Base-by-base conservation (phyloP, 2,329 filamentous ascomycete genomes). In the Aspergillus quadrilineatus region DNA sequence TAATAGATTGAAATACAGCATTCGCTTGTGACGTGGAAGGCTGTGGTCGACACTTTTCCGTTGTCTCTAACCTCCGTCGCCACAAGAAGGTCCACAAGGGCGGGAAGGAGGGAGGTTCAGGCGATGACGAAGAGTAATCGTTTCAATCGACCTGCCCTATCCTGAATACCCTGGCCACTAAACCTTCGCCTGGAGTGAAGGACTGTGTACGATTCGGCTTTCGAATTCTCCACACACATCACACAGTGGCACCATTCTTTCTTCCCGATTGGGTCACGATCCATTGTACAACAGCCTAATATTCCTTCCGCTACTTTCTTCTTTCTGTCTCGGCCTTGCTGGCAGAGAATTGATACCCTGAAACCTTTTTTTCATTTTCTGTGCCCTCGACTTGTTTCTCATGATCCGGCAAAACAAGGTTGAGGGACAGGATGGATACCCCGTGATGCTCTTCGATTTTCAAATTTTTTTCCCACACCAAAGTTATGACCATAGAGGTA, bases 51-150 rank as follows among this genome's bases (percentile, higher is more conserved):
- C 90, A 96, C 69, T 97, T 99, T 75, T 97, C 93, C 0, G 94
- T 97, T 28, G 94, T 97, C 22, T 97, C 92, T 44, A 99, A 99
- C 73, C 80, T 97, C 55, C 87, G 94, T 63, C 85, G 94, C 67
- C 94, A 99, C 77, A 89, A 91, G 71, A 97, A 97, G 78, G 93
- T 97, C 47, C 94, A 99, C 81, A 94, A 92, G 76, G 87, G 88
- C 56, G 74, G 75, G 56, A 76, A 75, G 55, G 73, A 75, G 28
- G 64, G 62, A 15, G 71, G 65, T 36, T 75, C 74, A 14, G 68
- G 70, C 14, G 74, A 75, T 29, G 74, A 76, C n/a, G 74, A 77
- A 49, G 72, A 75, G 60, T 75, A 70, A 67, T 62, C 50, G 39
- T 47, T 39, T 36, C 17, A 46, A 54, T 50, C 30, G 32, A 37